These are phyloP conservation scores for Penicillium sp. DNA, from an alignment of 2,329 filamentous ascomycete genomes.

Conservation along the genomic window DNA sequence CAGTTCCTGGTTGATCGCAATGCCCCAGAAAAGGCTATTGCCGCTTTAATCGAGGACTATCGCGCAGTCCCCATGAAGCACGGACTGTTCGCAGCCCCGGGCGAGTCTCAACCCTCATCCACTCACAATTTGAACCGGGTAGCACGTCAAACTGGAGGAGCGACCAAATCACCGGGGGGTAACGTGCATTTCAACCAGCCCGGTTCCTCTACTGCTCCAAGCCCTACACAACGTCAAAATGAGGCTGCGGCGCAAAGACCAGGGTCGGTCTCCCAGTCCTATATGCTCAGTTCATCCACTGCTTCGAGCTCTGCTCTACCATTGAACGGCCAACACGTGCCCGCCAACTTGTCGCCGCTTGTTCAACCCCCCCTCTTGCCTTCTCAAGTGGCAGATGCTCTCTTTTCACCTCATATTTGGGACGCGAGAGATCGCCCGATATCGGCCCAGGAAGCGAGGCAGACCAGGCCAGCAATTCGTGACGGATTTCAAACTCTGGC, in stretches of 20 bases:
- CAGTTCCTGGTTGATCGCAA: neutral
- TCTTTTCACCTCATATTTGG: neutral
- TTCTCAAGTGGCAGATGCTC: neutral
- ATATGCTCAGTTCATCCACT: neutral
- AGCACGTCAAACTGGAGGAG: no score
- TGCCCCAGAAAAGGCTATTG: neutral
- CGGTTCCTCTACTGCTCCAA: no score
- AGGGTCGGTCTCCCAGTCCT: neutral
- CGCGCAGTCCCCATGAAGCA: conserved; percentile 6
- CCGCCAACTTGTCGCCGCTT: neutral
- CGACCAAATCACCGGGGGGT: no score
- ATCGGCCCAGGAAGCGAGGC: neutral
- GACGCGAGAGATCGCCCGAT: neutral
- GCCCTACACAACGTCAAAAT: neutral
- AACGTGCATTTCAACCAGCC: no score
- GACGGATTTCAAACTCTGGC: neutral
- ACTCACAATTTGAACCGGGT: neutral
- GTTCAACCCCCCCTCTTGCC: neutral
- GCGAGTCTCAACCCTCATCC: conserved; percentile 5
- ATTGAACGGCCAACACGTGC: neutral
- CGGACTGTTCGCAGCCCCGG: neutral
- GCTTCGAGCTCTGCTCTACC: neutral
- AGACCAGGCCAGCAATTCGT: neutral
- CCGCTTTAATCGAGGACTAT: conserved; percentile 2
- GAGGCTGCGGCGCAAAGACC: neutral